Evolutionary conservation across 805 yeast species (phyloP).

Genomic region (Schwanniomyces occidentalis): DNA sequence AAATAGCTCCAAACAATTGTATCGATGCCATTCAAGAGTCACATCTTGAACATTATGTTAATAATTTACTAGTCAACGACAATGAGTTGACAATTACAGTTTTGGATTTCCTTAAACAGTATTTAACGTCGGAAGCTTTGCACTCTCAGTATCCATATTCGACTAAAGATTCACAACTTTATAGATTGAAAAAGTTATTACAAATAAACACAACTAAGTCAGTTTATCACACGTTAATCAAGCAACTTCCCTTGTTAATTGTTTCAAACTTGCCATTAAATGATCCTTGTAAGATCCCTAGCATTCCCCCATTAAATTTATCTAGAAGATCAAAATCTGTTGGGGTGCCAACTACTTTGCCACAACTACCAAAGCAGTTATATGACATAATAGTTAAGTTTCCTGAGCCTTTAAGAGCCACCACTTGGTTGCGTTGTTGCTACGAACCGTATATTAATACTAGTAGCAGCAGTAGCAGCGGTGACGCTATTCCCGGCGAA

Average conservation of each 20-base stretch:
- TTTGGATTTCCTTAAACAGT: slow-evolving; percentile 82
- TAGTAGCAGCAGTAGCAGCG: slow-evolving; percentile 10
- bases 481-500: slow-evolving; percentile 53
- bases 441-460: slow-evolving; percentile 60
- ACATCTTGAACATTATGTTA: slow-evolving; percentile 54
- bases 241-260: slow-evolving; percentile 61
- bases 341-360: slow-evolving; percentile 63
- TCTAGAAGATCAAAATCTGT: slow-evolving; percentile 49
- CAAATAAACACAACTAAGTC: slow-evolving; percentile 48
- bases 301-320: slow-evolving; percentile 32
- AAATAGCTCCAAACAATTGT: slow-evolving; percentile 31
- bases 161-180: slow-evolving; percentile 31
- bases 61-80: slow-evolving; percentile 59
- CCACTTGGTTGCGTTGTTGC: slow-evolving; percentile 91
- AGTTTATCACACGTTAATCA: slow-evolving; percentile 52
- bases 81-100: slow-evolving; percentile 76
- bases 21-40: slow-evolving; percentile 36
- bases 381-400: slow-evolving; percentile 60
- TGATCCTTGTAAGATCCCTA: slow-evolving; percentile 27
- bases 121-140: slow-evolving; percentile 59
- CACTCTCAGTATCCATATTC: slow-evolving; percentile 29
- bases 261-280: slow-evolving; percentile 31
- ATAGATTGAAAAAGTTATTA: slow-evolving; percentile 49
- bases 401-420: slow-evolving; percentile 87
- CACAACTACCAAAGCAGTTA: slow-evolving; percentile 55